Evolutionary conservation across 2,329 filamentous ascomycete species (phyloP).

Genomic region (Keithomyces neogunnii): DNA sequence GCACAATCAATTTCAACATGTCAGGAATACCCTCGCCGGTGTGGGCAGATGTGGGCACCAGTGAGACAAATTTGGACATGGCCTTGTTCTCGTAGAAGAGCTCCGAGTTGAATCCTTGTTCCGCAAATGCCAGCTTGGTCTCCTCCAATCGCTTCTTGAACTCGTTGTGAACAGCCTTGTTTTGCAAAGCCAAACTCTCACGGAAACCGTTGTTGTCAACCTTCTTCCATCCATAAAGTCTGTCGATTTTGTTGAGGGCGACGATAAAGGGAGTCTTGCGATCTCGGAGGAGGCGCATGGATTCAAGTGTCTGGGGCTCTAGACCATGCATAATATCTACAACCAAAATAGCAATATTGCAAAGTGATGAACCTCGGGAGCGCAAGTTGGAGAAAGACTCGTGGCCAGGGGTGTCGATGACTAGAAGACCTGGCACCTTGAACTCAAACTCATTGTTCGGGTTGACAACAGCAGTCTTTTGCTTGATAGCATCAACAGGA

Average conservation of each 20-base stretch:
- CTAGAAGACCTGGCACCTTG: conserved; percentile 91
- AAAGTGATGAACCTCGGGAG: conserved; percentile 93
- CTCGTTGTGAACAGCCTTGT: conserved; percentile 87
- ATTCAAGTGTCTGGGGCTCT: conserved; percentile 94
- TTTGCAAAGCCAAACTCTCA: conserved; percentile 83
- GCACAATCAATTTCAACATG: conserved; percentile 91
- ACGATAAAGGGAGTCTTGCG: conserved; percentile 97
- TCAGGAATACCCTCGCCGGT: conserved; percentile 99
- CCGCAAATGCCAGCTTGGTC: conserved; percentile 88
- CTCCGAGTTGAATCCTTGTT: conserved; percentile 97
- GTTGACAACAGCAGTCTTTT: conserved; percentile 93
- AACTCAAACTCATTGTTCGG: conserved; percentile 83
- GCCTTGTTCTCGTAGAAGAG: conserved; percentile 97
- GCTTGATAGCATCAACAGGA: conserved; percentile 82
- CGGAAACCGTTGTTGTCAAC: conserved; percentile 98
- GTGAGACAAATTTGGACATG: conserved; percentile 88
- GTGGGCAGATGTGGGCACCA: conserved; percentile 93
- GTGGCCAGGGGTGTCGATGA: conserved; percentile 98
- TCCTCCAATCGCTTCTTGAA: conserved; percentile 84
- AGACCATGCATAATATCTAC: conserved; percentile 99
- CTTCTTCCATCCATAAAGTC: conserved; percentile 98
- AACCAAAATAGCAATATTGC: conserved; percentile 97
- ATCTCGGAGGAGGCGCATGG: conserved; percentile 87
- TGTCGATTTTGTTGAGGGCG: conserved; percentile 98
- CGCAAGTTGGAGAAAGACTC: conserved; percentile 99